Evolutionary conservation across 2,329 filamentous ascomycete species (phyloP), one percentile per base, ranked within the genome.

Genomic region (Didymella sp.): DNA sequence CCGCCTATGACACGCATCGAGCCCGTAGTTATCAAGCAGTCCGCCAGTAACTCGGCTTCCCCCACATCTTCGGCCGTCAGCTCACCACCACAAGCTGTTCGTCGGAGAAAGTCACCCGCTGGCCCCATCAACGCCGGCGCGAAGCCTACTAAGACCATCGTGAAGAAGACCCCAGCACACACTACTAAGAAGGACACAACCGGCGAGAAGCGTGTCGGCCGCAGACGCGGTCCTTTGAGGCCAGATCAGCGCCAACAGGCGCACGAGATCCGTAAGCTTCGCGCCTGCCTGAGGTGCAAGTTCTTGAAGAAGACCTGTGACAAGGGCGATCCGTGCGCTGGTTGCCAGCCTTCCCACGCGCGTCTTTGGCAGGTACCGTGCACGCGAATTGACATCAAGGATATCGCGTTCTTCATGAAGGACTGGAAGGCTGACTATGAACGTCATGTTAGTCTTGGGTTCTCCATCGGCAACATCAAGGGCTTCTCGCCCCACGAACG

Each of bases 251-350:
- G 94, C 67, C 96, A 96, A 80, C 94, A 97, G 78, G 94, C 94
- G 24, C 95, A 93, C 71, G 94, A 98, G 79, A 98, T 98, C 74
- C 88, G 94, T 76, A 98, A 98, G 79, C 82, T 97, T 68, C 86
- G 94, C 73, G 94, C 94, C 44, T 98, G 94, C 77, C 82, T 98
- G 69, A 89, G 94, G 64, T 98, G 94, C 86, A 97, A 97, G 81
- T 98, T 97, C 82, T 84, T 98, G 76, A 98, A 98, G 85, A 98
- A 98, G 85, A 97, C 94, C 45, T 98, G 94, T 74, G 94, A 98
- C 78, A 97, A 96, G 82, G 94, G 94, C 62, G 93, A 97, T 80
- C 94, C 94, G 56, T 98, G 94, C 78, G 90, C 89, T 70, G 94
- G 94, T 44, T 98, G 94, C 81, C 91, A 96, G 80, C 94, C 94